Evolutionary conservation across 257 asterid species (phyloP).

Genomic region (Primulina huaijiensis): DNA sequence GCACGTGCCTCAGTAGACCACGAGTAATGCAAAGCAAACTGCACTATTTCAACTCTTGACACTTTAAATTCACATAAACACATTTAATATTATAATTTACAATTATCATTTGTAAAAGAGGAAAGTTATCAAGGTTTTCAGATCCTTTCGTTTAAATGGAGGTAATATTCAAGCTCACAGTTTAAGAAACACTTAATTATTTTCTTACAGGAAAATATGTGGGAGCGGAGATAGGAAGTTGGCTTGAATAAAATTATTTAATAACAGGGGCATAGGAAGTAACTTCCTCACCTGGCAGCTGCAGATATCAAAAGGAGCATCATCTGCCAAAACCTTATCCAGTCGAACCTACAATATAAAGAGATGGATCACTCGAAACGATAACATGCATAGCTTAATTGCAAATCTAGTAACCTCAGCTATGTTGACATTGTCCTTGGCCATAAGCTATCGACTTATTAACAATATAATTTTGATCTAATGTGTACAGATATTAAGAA

Average conservation of each 20-base stretch:
- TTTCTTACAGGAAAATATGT: background rate
- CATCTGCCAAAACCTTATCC: constrained; percentile 79
- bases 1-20: constrained; percentile 99
- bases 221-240: constrained; percentile 3
- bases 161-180: background rate
- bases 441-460: constrained; percentile 5
- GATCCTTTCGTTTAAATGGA: constrained; percentile 3
- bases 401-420: constrained; percentile 19
- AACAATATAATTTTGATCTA: background rate
- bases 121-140: background rate
- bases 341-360: constrained; percentile 57
- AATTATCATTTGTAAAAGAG: constrained; percentile 9
- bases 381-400: constrained; percentile 3
- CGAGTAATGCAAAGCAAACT: constrained; percentile 99
- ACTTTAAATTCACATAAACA: constrained; percentile 6
- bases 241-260: constrained; percentile 8
- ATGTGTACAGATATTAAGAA: background rate
- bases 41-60: constrained; percentile 32
- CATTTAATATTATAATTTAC: constrained; percentile 1
- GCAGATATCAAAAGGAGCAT: constrained; percentile 92
- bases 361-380: constrained; percentile 14
- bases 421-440: background rate
- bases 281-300: constrained; percentile 77
- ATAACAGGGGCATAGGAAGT: background rate
- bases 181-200: too few relatives aligned